A percentile compares a stretch with the other conserved stretches of the same genome.
These are phyloP conservation scores for Zoysia matrella DNA, from an alignment of 202 grass and related monocot genomes.

Conservation along the genomic window DNA sequence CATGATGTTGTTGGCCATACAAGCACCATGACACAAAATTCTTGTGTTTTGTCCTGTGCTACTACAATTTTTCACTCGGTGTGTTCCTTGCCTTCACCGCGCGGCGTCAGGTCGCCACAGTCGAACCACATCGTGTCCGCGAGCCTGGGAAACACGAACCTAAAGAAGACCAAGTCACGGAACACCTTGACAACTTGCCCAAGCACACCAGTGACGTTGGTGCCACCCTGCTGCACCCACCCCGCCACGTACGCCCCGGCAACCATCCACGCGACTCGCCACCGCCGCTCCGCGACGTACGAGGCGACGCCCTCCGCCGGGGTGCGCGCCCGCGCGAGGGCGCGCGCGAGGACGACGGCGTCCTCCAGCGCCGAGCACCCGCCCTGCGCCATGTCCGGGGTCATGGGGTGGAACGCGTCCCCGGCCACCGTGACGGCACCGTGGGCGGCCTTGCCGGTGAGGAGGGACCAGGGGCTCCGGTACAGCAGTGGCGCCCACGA, in stretches of 20 bases:
- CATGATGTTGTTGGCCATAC: background rate
- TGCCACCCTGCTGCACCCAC: constrained; percentile 60
- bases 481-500: constrained; percentile 68
- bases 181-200: constrained; percentile 47
- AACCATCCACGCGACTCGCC: constrained; percentile 56
- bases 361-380: constrained; percentile 70
- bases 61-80: background rate
- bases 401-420: constrained; percentile 79
- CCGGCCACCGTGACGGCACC: constrained; percentile 62
- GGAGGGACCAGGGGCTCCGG: constrained; percentile 45
- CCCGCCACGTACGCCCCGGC: constrained; percentile 49
- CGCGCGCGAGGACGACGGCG: constrained; percentile 56
- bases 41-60: background rate
- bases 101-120: constrained; percentile 52
- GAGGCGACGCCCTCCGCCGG: constrained; percentile 6
- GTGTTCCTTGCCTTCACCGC: constrained; percentile 1
- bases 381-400: constrained; percentile 67
- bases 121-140: constrained; percentile 39
- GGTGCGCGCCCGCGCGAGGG: background rate
- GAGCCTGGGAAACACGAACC: constrained; percentile 55
- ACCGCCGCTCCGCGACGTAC: constrained; percentile 42
- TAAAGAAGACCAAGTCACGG: constrained; percentile 64
- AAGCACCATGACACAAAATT: constrained; percentile 3
- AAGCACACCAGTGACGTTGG: constrained; percentile 25
- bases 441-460: constrained; percentile 26